Conservation (phyloP, 2,329 filamentous ascomycete species). For the Penicillium sclerotigenum region DNA sequence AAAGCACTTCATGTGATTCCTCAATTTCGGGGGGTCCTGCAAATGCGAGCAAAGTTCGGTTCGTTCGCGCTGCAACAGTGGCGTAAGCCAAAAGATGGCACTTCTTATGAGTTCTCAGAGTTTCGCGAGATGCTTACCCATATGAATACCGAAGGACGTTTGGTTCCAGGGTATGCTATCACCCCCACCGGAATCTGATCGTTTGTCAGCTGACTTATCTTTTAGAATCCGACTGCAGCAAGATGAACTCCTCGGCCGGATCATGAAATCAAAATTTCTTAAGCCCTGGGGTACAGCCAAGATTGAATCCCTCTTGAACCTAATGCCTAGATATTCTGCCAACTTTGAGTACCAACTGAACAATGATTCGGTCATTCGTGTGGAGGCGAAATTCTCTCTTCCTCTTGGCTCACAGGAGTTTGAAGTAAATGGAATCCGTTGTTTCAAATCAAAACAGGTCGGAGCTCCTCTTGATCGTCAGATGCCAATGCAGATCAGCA, state of each 20-base stretch:
- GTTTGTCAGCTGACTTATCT: not conserved
- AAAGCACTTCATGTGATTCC: slow-evolving; percentile 23
- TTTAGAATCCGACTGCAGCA: slow-evolving; percentile 27
- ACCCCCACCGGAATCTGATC: not conserved
- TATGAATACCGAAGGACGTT: slow-evolving; percentile 36
- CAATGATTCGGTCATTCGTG: slow-evolving; percentile 32
- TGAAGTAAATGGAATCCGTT: slow-evolving; percentile 35
- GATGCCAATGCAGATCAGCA: slow-evolving; percentile 35
- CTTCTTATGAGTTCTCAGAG: slow-evolving; percentile 36
- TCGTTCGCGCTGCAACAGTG: slow-evolving; percentile 41
- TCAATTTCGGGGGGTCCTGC: slow-evolving; percentile 33
- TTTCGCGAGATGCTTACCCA: slow-evolving; percentile 41
- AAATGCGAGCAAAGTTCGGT: slow-evolving; percentile 45
- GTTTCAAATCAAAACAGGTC: slow-evolving; percentile 31
- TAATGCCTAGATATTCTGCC: slow-evolving; percentile 37
- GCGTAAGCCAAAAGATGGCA: slow-evolving; percentile 24
- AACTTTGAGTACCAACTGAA: slow-evolving; percentile 41
- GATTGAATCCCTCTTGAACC: slow-evolving; percentile 21
- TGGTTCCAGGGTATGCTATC: slow-evolving; percentile 38
- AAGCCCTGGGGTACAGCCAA: slow-evolving; percentile 22
- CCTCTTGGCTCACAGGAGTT: slow-evolving; percentile 30
- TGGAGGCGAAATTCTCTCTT: slow-evolving; percentile 38
- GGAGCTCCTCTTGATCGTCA: slow-evolving; percentile 21
- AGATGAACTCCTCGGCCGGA: slow-evolving; percentile 29
- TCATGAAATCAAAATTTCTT: slow-evolving; percentile 29